Percentiles rank a stretch among this genome's conserved stretches.
These are phyloP conservation scores for Sclerotinia trifoliorum DNA, from an alignment of 2,329 filamentous ascomycete genomes.

Conservation along the genomic window DNA sequence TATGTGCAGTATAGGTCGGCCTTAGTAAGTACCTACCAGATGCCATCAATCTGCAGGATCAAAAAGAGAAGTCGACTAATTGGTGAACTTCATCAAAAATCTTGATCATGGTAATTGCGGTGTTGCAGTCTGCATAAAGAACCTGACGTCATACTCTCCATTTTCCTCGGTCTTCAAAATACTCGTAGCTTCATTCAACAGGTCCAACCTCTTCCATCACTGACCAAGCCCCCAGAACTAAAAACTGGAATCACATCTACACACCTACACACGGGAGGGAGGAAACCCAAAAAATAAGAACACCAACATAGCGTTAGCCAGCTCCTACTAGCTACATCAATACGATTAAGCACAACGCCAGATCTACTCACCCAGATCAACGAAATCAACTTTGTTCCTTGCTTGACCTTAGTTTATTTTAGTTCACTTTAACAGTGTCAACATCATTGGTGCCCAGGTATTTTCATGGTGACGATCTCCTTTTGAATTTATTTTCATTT, in stretches of 20 bases:
- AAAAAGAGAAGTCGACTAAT: too few species aligned
- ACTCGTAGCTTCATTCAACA: background rate
- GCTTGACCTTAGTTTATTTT: background rate
- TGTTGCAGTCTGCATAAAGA: background rate
- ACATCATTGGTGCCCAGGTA: slow-evolving; percentile 12
- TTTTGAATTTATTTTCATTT: background rate
- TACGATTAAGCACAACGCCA: background rate
- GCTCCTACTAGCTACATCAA: background rate
- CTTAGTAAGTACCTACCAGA: background rate
- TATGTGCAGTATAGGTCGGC: background rate
- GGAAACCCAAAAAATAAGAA: background rate
- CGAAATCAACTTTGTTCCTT: slow-evolving; percentile 10
- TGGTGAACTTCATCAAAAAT: too few species aligned
- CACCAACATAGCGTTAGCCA: background rate
- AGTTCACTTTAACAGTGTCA: background rate
- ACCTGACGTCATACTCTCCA: slow-evolving; percentile 3
- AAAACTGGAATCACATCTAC: background rate
- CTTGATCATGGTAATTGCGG: too few species aligned
- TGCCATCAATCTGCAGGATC: too few species aligned
- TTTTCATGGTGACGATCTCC: slow-evolving; percentile 8
- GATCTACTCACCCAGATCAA: slow-evolving; percentile 7
- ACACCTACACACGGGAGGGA: background rate
- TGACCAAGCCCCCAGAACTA: slow-evolving; percentile 3
- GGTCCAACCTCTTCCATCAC: background rate
- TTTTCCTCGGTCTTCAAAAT: background rate